A percentile compares a stretch with the other conserved stretches of the same genome.
These are phyloP conservation scores for Colletotrichum echinochloae DNA, from an alignment of 2,329 filamentous ascomycete genomes.

Conservation along the genomic window DNA sequence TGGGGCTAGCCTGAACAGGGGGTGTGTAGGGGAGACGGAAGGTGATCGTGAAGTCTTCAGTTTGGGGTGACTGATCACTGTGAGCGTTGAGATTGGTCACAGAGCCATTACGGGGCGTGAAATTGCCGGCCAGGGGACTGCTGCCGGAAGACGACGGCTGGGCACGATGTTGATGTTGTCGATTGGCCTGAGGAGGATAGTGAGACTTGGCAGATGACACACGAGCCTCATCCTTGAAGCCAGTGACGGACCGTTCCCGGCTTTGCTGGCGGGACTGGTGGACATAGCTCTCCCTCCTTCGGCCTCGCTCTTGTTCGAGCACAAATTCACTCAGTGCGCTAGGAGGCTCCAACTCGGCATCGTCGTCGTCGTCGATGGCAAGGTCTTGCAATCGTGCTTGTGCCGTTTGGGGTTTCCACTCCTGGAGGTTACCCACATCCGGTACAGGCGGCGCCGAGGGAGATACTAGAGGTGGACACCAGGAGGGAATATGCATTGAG, in stretches of 20 bases:
- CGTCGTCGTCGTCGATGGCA: constrained; percentile 2
- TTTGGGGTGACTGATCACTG: constrained; percentile 3
- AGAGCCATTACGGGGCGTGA: constrained; percentile 21
- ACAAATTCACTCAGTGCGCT: constrained; percentile 30
- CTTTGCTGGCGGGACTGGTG: constrained; percentile 39
- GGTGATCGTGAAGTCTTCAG: constrained; percentile 26
- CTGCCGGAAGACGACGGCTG: constrained; percentile 29
- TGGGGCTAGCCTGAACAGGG: constrained; percentile 26
- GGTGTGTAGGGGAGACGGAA: constrained; percentile 39
- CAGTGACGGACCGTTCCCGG: constrained; percentile 36
- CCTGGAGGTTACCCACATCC: constrained; percentile 50
- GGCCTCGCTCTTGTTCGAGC: constrained; percentile 29
- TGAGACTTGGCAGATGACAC: constrained; percentile 38
- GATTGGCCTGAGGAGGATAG: constrained; percentile 38
- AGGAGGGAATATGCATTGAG: constrained; percentile 19
- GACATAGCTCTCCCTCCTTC: constrained; percentile 37
- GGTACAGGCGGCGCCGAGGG: constrained; percentile 47
- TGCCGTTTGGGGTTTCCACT: constrained; percentile 43
- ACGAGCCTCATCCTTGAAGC: constrained; percentile 34
- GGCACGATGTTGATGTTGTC: constrained; percentile 26
- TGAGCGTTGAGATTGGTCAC: neutral
- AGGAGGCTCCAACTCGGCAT: constrained; percentile 17
- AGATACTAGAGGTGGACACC: constrained; percentile 46
- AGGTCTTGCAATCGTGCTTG: constrained; percentile 2
- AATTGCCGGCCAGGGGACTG: constrained; percentile 20